Evolutionary conservation across 495 filamentous ascomycete genomes (phyloP).

Genomic region (Corynascus novoguineensis): DNA sequence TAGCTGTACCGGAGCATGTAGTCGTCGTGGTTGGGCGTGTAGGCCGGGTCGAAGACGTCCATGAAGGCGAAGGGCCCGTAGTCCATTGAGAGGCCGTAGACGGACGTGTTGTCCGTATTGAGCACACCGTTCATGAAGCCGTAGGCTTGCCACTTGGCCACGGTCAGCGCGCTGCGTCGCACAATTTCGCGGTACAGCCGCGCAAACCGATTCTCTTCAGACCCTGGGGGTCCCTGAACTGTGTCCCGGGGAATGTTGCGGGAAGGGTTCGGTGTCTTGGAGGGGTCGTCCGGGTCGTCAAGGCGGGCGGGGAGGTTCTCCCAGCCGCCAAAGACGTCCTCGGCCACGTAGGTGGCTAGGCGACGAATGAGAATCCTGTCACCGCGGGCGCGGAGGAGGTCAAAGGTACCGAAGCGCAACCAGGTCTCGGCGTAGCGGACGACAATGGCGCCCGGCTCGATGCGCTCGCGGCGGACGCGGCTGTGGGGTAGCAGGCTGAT

Average conservation of each 20-base stretch:
- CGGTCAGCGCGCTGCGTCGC: constrained; percentile 78
- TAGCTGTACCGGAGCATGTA: constrained; percentile 80
- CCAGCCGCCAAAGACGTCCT: constrained; percentile 84
- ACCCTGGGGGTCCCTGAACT: constrained; percentile 56
- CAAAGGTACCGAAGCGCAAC: constrained; percentile 92
- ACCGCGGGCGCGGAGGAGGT: constrained; percentile 73
- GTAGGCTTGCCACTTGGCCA: constrained; percentile 93
- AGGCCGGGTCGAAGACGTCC: constrained; percentile 87
- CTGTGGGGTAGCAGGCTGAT: constrained; percentile 68
- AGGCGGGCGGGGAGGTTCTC: constrained; percentile 61
- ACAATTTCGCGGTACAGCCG: constrained; percentile 84
- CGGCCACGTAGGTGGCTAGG: constrained; percentile 74
- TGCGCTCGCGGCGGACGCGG: constrained; percentile 68
- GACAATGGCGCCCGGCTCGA: constrained; percentile 93
- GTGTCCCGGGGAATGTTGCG: constrained; percentile 50
- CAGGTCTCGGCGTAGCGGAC: constrained; percentile 85
- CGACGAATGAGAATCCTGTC: constrained; percentile 67
- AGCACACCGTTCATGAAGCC: constrained; percentile 97
- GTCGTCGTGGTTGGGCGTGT: constrained; percentile 97
- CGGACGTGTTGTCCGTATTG: constrained; percentile 90
- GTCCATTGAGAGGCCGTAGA: constrained; percentile 83
- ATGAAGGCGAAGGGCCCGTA: constrained; percentile 96
- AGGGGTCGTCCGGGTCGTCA: constrained; percentile 38
- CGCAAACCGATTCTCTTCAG: constrained; percentile 78
- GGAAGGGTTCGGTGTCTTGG: constrained; percentile 31